These are phyloP conservation scores for Skeletonema tropicum DNA, from an alignment of 108 stramenopile species.

Conservation along the genomic window DNA sequence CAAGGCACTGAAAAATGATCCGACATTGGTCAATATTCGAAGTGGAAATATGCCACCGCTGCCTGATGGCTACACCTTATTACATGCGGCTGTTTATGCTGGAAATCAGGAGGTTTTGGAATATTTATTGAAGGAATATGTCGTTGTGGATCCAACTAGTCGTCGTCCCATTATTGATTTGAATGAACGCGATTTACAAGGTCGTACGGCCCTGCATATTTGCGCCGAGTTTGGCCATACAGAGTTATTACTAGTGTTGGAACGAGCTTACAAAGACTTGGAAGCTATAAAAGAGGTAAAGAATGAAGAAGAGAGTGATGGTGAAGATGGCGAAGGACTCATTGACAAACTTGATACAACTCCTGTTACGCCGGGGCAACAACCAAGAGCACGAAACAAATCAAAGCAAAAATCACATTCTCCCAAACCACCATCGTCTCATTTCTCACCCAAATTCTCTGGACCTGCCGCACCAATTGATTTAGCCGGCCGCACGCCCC, in stretches of 20 bases:
- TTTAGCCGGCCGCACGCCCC: constrained; percentile 67
- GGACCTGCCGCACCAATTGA: constrained; percentile 59
- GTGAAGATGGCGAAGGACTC: constrained; percentile 14
- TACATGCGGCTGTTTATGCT: constrained; percentile 65
- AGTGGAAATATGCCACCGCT: constrained; percentile 48
- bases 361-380: not conserved
- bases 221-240: constrained; percentile 67
- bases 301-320: constrained; percentile 1
- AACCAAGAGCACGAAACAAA: not conserved
- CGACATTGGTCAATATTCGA: constrained; percentile 38
- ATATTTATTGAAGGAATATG: constrained; percentile 28
- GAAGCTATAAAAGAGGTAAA: constrained; percentile 13
- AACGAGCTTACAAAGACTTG: constrained; percentile 24
- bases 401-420: constrained; percentile 14
- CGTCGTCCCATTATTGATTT: constrained; percentile 22
- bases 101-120: constrained; percentile 45
- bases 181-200: constrained; percentile 59
- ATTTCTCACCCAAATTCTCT: constrained; percentile 17
- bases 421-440: constrained; percentile 18
- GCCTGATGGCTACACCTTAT: constrained; percentile 81
- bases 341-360: constrained; percentile 10
- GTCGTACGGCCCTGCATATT: constrained; percentile 85
- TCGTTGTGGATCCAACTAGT: not conserved
- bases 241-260: constrained; percentile 60
- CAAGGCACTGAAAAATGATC: constrained; percentile 44